Base-by-base conservation (phyloP, 805 yeast species). In the Clavispora santaluciae region DNA sequence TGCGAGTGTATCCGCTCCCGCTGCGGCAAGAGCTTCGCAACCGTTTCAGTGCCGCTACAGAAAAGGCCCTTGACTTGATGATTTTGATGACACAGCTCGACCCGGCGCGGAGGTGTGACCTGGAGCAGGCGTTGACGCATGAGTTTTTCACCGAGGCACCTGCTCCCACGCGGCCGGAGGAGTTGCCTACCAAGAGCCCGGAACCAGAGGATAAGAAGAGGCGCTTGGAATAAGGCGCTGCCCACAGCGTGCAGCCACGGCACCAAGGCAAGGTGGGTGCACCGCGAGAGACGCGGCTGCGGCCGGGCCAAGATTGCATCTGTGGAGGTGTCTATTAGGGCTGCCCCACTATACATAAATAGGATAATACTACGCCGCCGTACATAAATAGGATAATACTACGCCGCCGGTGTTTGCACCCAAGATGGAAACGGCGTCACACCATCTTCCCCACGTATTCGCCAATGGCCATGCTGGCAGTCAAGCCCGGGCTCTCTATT, bases 401-500 rank as follows among this genome's bases (percentile, higher is more conserved):
- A n/a, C n/a, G n/a, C n/a, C n/a, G n/a, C n/a, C n/a, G n/a, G n/a
- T n/a, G n/a, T n/a, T n/a, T n/a, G n/a, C n/a, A n/a, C n/a, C n/a
- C n/a, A n/a, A n/a, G n/a, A n/a, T n/a, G n/a, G n/a, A n/a, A n/a
- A n/a, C n/a, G n/a, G n/a, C n/a, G n/a, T 8, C 22, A 26, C 12
- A 17, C 22, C 35, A 66, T 50, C 18, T 58, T 54, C 25, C 53
- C 48, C 6, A 89, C 95, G 52, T 84, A 73, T 53, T 82, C 84
- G 0, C 81, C 96, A 43, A 89, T 87, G 0, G 91, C 95, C 79
- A 86, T 67, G 3, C 89, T 69, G 0, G 93, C 64, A 2, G 97
- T 89, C 43, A 89, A 67, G 0, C 96, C 96, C 0, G 97, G 97
- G 53, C 93, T 83, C 57, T 89, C 97, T 11, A 89, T 88, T 1